Base-by-base conservation (phyloP, 129 eudicot genomes). In the Solidago caesia region DNA sequence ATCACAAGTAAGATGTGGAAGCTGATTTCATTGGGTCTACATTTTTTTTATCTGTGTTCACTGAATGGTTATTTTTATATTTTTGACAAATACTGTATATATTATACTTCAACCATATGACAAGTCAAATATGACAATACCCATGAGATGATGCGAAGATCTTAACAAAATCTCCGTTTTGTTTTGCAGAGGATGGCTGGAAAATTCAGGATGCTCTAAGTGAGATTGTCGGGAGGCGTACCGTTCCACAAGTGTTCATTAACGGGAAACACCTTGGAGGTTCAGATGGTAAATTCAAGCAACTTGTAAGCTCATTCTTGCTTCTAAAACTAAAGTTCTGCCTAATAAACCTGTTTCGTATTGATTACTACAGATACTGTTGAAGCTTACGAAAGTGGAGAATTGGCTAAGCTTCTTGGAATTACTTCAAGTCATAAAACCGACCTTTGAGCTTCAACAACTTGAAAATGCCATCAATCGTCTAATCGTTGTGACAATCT, bases 261-360 rank as follows among this genome's bases (percentile, higher is more conserved):
- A 86, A 95, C 14, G 99, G 99, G 73, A 91, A 95, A 77, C 97
- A 95, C 85, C 77, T 95, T 63, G 99, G 99, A 61, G 99, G 99
- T 73, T 89, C 99, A 49, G 99, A 95, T 89, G 99, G 99, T 95
- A 85, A 77, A 25, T 76, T 70, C 15, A 75, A 8, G 1, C 14
- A 62, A 79, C 57, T 63, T 48, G n/a, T 71, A 29, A 56, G n/a
- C 67, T 64, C 2, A 7, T 53, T 43, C 25, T 62, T 64, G 49
- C 42, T 52, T 26, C 11, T 46, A 33, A 4, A 13, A 68, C 33
- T 52, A 73, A 58, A 14, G 7, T 15, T 65, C 59, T 41, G 15
- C 27, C 15, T 71, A 41, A 57, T 46, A 16, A 46, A 70, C 33
- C 26, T 70, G 3, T 45, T 51, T 46, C 21, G 29, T 47, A 16